phyloP scores from a whole-genome alignment of 2,329 filamentous ascomycete species.

The Colletotrichum sojae region DNA sequence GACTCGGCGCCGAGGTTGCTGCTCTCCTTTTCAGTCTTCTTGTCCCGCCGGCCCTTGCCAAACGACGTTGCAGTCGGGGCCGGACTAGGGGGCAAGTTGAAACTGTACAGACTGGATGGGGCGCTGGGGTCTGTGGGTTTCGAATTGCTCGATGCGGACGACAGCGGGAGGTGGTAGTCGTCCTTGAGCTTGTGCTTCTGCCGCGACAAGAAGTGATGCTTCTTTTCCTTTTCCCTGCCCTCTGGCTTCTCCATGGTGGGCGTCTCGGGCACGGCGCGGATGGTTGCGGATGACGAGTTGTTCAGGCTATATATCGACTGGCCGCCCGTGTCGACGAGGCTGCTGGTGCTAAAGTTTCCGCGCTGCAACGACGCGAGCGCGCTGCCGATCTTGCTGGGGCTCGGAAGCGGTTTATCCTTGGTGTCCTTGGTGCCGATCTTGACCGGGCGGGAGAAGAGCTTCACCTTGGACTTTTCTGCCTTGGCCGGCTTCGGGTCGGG shows the following conservation, averaged over 20 bases:
- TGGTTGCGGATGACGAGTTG: conserved; percentile 84
- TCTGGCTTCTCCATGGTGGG: conserved; percentile 58
- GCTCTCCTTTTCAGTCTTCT: conserved; percentile 78
- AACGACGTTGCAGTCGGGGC: conserved; percentile 77
- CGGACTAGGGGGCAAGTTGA: conserved; percentile 81
- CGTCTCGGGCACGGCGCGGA: conserved; percentile 72
- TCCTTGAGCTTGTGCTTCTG: conserved; percentile 86
- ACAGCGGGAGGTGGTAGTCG: conserved; percentile 79
- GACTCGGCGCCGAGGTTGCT: conserved; percentile 68
- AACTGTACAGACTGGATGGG: conserved; percentile 83
- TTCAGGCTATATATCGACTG: conserved; percentile 79
- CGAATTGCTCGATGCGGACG: conserved; percentile 83
- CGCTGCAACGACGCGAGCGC: conserved; percentile 76
- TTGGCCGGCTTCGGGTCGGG: conserved; percentile 70
- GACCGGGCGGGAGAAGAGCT: conserved; percentile 84
- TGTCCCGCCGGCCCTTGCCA: conserved; percentile 88
- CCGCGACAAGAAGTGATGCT: conserved; percentile 83
- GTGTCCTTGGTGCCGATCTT: conserved; percentile 80
- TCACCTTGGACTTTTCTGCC: conserved; percentile 82
- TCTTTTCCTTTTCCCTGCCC: conserved; percentile 80
- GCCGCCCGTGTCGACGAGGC: conserved; percentile 72
- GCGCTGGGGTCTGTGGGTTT: conserved; percentile 81
- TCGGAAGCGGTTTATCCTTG: conserved; percentile 78
- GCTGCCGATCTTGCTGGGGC: conserved; percentile 79
- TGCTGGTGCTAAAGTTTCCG: conserved; percentile 79